Evolutionary conservation across 306 rosid species (phyloP), one percentile per base, ranked within the genome.

Genomic region (Trifolium repens): DNA sequence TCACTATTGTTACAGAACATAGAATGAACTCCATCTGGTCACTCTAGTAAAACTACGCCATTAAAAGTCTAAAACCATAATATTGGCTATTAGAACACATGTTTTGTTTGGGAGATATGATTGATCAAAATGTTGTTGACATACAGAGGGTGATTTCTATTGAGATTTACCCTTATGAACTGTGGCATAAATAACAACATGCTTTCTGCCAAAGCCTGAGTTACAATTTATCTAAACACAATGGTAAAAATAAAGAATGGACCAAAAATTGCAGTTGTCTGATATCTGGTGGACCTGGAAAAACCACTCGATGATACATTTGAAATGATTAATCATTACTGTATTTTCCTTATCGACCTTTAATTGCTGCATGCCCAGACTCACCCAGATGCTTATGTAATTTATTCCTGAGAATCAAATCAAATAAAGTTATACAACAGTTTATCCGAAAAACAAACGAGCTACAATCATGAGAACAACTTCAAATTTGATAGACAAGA

Each of bases 371-470:
- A 52, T 96, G 99, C 11, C 99, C 99, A 3, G 93, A 85, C 57
- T 87, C 96, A 64, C 87, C 87, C 83, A 96, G 83, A 90, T 92
- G 99, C 79, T 68, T 76, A 39, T 96, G 92, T 68, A 96, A 82
- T 75, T 79, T 85, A 78, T 83, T 92, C 93, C 99, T 92, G 93
- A 60, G 69, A 32, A 79, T 67, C 75, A 82, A 68, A 77, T 72
- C 58, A 70, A 62, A 65, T 7, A 10, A 59, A 42, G 79, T 52
- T n/a, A 72, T 43, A 60, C n/a, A 58, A 42, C 49, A 19, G 50
- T 42, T 5, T 52, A 77, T 37, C 57, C 47, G 16, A 47, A 65
- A 8, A 24, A 39, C 22, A 15, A 40, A 62, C 73, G 4, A 54
- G 34, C 42, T 66, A 44, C 11, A 24, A 44, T 16, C 40, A 74